Conservation (phyloP, 495 filamentous ascomycete genomes). For the Aspergillus ostianus region DNA sequence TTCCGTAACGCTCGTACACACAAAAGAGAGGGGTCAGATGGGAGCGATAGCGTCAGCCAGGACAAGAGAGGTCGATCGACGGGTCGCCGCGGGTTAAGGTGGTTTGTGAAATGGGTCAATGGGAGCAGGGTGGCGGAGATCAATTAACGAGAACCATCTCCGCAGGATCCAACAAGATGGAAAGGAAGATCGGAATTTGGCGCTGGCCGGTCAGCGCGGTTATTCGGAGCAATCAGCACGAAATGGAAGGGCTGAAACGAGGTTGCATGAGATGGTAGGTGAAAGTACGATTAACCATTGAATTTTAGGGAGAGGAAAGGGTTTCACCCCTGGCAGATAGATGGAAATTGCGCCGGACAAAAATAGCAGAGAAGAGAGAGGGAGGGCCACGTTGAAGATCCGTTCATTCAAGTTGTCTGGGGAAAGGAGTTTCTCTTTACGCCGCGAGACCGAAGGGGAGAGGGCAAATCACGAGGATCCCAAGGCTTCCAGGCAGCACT, state of each 20-base stretch:
- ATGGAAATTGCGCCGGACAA: conserved; percentile 5
- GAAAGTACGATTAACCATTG: no score
- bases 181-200: conserved; percentile 1
- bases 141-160: neutral
- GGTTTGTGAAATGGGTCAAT: neutral
- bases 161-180: neutral
- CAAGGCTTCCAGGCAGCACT: neutral
- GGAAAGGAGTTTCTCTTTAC: conserved; percentile 13
- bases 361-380: conserved; percentile 12
- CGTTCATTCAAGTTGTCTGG: conserved; percentile 20
- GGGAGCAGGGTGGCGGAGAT: conserved; percentile 2
- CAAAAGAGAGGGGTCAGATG: conserved; percentile 4
- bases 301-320: neutral
- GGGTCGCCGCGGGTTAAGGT: neutral
- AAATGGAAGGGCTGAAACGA: conserved; percentile 2
- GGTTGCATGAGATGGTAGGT: neutral
- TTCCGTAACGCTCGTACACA: conserved; percentile 23
- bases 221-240: conserved; percentile 1
- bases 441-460: conserved; percentile 14
- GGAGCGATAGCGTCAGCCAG: conserved; percentile 1
- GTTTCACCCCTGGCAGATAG: conserved; percentile 17
- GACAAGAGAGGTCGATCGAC: neutral
- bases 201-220: conserved; percentile 3
- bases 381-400: conserved; percentile 28
- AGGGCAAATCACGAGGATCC: conserved; percentile 13